Conservation (phyloP, 176 grass and related monocot genomes). For the Urochloa ruziziensis region DNA sequence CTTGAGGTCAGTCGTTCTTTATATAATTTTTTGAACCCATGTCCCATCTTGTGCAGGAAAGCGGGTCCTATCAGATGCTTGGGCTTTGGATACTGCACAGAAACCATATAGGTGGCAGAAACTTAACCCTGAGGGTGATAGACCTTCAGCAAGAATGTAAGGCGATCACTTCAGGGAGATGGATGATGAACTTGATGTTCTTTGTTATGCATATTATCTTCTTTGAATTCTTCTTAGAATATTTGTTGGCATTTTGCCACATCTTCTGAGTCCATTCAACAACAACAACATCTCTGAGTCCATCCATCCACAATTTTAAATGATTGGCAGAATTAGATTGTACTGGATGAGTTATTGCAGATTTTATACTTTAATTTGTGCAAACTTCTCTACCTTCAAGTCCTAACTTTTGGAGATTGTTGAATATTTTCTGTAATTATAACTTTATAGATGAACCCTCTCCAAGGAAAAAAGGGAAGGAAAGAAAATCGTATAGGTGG, state of each 20-base stretch:
- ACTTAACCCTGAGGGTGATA: conserved; percentile 94
- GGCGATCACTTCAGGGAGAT: conserved; percentile 21
- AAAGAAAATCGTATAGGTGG: neutral
- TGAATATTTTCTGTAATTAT: conserved; percentile 3
- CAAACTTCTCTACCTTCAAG: conserved; percentile 9
- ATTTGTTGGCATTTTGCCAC: neutral
- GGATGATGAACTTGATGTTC: neutral
- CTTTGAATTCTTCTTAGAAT: conserved; percentile 20
- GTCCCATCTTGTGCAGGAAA: conserved; percentile 58
- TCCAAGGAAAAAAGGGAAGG: conserved; percentile 16
- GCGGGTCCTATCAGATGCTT: conserved; percentile 84
- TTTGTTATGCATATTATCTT: neutral
- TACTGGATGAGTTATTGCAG: neutral
- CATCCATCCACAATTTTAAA: neutral
- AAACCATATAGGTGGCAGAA: conserved; percentile 99
- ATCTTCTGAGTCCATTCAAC: neutral
- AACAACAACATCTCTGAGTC: neutral
- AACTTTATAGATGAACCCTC: conserved; percentile 1
- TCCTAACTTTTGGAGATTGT: conserved; percentile 25
- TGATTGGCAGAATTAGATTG: neutral
- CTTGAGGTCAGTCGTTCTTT: neutral
- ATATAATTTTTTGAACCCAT: neutral
- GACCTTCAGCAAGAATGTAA: conserved; percentile 93
- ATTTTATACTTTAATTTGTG: conserved; percentile 21
- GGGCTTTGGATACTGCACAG: conserved; percentile 94